Evolutionary conservation across 2,329 filamentous ascomycete genomes (phyloP).

Genomic region (Curvularia sp.): DNA sequence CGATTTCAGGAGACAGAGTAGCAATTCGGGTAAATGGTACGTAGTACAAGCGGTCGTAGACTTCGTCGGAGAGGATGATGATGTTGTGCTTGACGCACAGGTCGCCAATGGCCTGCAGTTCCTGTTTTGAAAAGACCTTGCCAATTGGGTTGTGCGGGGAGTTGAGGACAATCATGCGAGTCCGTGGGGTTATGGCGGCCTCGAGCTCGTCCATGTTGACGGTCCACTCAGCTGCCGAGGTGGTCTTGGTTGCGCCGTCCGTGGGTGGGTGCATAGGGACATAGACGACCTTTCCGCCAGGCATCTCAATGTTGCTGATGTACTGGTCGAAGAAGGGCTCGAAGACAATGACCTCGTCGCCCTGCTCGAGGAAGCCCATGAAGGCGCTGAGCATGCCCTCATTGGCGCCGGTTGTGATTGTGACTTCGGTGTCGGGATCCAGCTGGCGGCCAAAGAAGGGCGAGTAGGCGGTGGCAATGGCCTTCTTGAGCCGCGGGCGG

Average conservation of each 20-base stretch:
- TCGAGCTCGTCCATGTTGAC: slow-evolving; percentile 85
- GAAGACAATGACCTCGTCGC: slow-evolving; percentile 96
- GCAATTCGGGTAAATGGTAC: slow-evolving; percentile 92
- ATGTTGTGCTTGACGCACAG: slow-evolving; percentile 92
- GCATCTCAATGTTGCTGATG: slow-evolving; percentile 98
- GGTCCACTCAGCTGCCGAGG: slow-evolving; percentile 86
- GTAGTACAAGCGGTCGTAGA: slow-evolving; percentile 96
- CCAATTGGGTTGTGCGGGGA: slow-evolving; percentile 94
- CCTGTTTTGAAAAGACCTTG: slow-evolving; percentile 87
- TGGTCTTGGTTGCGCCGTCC: slow-evolving; percentile 78
- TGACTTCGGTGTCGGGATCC: slow-evolving; percentile 90
- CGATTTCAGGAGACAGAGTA: slow-evolving; percentile 88
- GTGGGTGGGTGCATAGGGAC: slow-evolving; percentile 91
- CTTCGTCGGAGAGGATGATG: slow-evolving; percentile 75
- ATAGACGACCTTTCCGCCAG: slow-evolving; percentile 91
- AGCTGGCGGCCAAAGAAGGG: slow-evolving; percentile 83
- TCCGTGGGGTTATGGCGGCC: slow-evolving; percentile 79
- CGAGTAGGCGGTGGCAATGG: slow-evolving; percentile 89
- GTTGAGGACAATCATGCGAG: slow-evolving; percentile 95
- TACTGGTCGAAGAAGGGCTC: slow-evolving; percentile 99
- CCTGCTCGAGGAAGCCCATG: slow-evolving; percentile 94
- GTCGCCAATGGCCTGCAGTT: slow-evolving; percentile 83
- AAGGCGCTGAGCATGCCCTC: slow-evolving; percentile 95
- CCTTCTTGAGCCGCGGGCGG: slow-evolving; percentile 87
- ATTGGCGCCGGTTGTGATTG: slow-evolving; percentile 90